phyloP scores from a whole-genome alignment of 208 protist genomes.

The Borovskyia barvae region DNA sequence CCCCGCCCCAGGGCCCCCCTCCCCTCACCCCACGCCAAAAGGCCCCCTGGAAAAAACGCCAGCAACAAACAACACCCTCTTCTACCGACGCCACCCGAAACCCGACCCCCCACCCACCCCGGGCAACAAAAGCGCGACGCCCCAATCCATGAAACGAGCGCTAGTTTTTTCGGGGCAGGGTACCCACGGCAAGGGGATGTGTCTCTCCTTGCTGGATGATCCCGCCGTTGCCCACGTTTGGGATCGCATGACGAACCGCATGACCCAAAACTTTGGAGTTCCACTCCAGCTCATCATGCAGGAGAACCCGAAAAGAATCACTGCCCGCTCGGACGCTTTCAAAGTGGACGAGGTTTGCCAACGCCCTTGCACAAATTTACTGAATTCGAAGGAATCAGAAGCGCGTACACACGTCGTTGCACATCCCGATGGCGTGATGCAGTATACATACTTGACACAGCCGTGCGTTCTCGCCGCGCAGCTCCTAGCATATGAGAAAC shows the following conservation, averaged over 20 bases:
- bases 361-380: slow-evolving; percentile 31
- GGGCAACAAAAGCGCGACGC: too few relatives aligned
- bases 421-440: slow-evolving; percentile 68
- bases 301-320: slow-evolving; percentile 66
- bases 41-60: too few relatives aligned
- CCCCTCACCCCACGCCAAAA: too few relatives aligned
- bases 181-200: slow-evolving; percentile 73
- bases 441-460: slow-evolving; percentile 78
- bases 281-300: slow-evolving; percentile 68
- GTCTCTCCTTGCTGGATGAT: slow-evolving; percentile 47
- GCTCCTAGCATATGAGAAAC: slow-evolving; percentile 42
- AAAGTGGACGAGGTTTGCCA: slow-evolving; percentile 40
- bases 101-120: too few relatives aligned
- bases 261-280: slow-evolving; percentile 74
- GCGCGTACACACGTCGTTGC: slow-evolving; percentile 30
- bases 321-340: slow-evolving; percentile 46
- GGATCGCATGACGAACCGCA: slow-evolving; percentile 68
- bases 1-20: too few relatives aligned
- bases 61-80: too few relatives aligned
- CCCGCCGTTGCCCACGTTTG: slow-evolving; percentile 46
- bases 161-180: slow-evolving; percentile 86
- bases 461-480: slow-evolving; percentile 79
- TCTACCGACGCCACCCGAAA: too few relatives aligned
- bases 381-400: slow-evolving; percentile 52
- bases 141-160: slow-evolving; percentile 41